Conservation (phyloP, 2,329 filamentous ascomycete species). For the Penicillium vulpinum region DNA sequence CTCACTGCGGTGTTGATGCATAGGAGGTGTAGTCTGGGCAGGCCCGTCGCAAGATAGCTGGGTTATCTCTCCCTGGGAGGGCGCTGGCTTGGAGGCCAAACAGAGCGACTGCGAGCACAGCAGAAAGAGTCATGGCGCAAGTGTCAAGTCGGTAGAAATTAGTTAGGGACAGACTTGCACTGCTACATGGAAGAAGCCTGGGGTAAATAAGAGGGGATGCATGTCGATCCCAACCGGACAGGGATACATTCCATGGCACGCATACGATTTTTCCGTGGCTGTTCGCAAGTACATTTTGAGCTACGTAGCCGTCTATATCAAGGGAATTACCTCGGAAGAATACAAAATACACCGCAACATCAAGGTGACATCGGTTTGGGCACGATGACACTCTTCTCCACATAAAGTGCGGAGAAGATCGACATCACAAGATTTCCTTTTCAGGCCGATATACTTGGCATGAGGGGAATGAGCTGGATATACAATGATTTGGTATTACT, state of each 20-base stretch:
- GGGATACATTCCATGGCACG: constrained; percentile 21
- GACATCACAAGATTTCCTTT: constrained; percentile 1
- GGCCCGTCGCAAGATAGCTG: constrained; percentile 41
- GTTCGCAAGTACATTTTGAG: not conserved
- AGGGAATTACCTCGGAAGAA: constrained; percentile 2
- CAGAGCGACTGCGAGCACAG: constrained; percentile 14
- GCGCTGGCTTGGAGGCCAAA: constrained; percentile 18
- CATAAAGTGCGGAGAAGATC: constrained; percentile 26
- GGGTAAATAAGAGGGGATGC: constrained; percentile 22
- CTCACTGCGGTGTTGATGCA: constrained; percentile 61
- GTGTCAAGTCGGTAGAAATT: not conserved
- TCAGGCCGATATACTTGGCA: not conserved
- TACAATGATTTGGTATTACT: not conserved
- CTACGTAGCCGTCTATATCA: not conserved
- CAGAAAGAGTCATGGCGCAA: constrained; percentile 14
- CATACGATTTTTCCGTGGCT: not conserved
- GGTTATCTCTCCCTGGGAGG: constrained; percentile 25
- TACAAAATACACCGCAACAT: constrained; percentile 14
- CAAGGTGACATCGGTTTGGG: constrained; percentile 21
- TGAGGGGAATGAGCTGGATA: not conserved
- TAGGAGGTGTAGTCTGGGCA: constrained; percentile 69
- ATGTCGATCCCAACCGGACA: constrained; percentile 20
- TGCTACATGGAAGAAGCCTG: not conserved
- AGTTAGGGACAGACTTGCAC: not conserved
- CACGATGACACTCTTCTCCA: constrained; percentile 19